phyloP scores from a whole-genome alignment of 2,329 filamentous ascomycete genomes.

The Fusarium praegraminearum region DNA sequence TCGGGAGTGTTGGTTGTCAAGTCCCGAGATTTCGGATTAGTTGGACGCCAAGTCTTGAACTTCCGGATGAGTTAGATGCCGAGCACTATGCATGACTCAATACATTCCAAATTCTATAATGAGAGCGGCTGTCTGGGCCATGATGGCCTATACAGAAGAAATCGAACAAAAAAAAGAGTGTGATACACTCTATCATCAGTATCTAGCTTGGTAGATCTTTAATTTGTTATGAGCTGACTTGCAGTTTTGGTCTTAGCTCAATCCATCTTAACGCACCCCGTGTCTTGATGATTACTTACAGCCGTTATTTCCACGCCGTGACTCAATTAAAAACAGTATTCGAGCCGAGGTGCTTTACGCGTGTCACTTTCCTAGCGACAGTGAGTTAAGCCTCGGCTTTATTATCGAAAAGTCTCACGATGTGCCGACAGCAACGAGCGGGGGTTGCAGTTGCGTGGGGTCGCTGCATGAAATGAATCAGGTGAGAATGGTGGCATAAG shows the following conservation, averaged over 20 bases:
- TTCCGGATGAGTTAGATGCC: constrained; percentile 41
- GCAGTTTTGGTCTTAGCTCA: fast-evolving
- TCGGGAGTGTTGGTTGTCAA: too few species aligned
- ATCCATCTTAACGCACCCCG: not conserved
- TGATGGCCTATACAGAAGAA: not conserved
- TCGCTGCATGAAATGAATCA: not conserved
- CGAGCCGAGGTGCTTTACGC: constrained; percentile 6
- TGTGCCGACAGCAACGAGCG: not conserved
- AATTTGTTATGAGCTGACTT: not conserved
- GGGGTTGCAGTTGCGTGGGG: constrained; percentile 17
- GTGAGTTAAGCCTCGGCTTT: not conserved
- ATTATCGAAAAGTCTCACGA: not conserved
- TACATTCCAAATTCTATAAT: constrained; percentile 48
- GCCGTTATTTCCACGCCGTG: not conserved
- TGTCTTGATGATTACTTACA: too few species aligned
- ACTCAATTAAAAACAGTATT: constrained; percentile 2
- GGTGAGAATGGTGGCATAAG: constrained; percentile 4
- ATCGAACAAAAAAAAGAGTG: not conserved
- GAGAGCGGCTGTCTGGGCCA: constrained; percentile 37
- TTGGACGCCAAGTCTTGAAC: constrained; percentile 12
- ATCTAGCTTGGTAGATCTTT: not conserved
- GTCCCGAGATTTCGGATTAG: too few species aligned
- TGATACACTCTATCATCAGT: not conserved
- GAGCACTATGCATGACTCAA: constrained; percentile 41
- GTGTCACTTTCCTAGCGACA: not conserved